Evolutionary conservation across 1,139 yeast genomes (phyloP), one percentile per base, ranked within the genome.

Genomic region (Scheffersomyces titani): DNA sequence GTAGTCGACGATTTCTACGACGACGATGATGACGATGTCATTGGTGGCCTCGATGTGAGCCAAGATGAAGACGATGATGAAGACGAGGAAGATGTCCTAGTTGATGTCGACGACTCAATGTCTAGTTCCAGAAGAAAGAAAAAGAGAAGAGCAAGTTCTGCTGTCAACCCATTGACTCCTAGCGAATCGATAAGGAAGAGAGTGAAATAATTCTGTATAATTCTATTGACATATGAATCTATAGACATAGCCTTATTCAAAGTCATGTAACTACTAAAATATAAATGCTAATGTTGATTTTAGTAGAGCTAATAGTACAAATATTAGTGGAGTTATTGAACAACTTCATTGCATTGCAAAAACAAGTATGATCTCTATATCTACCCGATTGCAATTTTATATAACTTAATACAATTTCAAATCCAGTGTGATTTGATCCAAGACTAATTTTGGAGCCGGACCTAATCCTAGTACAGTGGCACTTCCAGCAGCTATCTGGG

Each of bases 391-490:
- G 16, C 40, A 30, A 30, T 11, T 30, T 6, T 30, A 30, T 30
- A 6, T n/a, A 48, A 18, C 21, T 71, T 73, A 93, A 67, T 90
- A 92, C 59, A 94, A 76, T 70, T 89, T 90, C 65, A 94, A 78
- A 44, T 82, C 87, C 9, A 91, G 88, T 0, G 98, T 92, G 54
- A 94, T 86, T 67, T 88, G 85, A 69, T 94, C 97, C 57, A 94
- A 72, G 0, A 88, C 86, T 0, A 82, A 69, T 65, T 90, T 90
- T n/a, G 98, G 98, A 16, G 97, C 99, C 1, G 99, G 99, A 0
- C 99, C 99, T 44, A 94, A 71, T 0, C 98, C 99, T 36, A 94
- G 76, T 0, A 96, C 98, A 0, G 99, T 94, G 3, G 97, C 96
- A 61, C 96, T 87, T 0, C 98, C 98, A 5, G 97, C 90, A 11